Evolutionary conservation across 352 stramenopile genomes (phyloP).

Genomic region (Phytopythium aichiense): DNA sequence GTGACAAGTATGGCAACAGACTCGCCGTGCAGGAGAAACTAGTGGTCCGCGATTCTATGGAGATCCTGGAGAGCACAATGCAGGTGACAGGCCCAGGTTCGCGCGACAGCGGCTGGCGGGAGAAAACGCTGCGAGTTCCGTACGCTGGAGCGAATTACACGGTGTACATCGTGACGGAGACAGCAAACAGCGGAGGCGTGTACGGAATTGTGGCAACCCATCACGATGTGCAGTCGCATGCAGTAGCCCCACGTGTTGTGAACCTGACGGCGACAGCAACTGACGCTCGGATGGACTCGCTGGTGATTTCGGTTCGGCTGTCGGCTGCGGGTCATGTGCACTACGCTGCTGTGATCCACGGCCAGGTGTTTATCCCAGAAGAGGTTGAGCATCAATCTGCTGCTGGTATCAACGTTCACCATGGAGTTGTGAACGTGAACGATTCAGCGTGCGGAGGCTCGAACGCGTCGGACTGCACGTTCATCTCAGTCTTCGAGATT

Average conservation of each 20-base stretch:
- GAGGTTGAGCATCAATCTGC: not conserved
- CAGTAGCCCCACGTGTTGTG: conserved; percentile 27
- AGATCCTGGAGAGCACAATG: conserved; percentile 26
- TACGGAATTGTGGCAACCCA: conserved; percentile 69
- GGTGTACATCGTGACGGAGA: conserved; percentile 73
- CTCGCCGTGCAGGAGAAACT: conserved; percentile 56
- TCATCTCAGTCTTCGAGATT: conserved; percentile 35
- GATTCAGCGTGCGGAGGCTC: not conserved
- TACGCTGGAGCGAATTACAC: conserved; percentile 57
- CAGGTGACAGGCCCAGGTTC: conserved; percentile 6
- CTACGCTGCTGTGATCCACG: conserved; percentile 47
- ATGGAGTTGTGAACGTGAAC: conserved; percentile 13
- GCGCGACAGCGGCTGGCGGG: conserved; percentile 41
- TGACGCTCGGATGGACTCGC: conserved; percentile 61
- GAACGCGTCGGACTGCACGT: not conserved
- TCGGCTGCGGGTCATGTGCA: conserved; percentile 53
- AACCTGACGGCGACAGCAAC: conserved; percentile 38
- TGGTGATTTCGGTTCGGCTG: conserved; percentile 50
- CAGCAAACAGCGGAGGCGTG: conserved; percentile 54
- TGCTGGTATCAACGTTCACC: not conserved
- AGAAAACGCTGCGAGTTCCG: conserved; percentile 56
- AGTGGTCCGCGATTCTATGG: conserved; percentile 32
- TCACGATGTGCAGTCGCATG: conserved; percentile 46
- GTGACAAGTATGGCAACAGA: conserved; percentile 56
- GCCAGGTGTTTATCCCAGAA: conserved; percentile 12